These are phyloP conservation scores for Casuarina cunninghamiana DNA, from an alignment of 306 rosid species.

Conservation along the genomic window DNA sequence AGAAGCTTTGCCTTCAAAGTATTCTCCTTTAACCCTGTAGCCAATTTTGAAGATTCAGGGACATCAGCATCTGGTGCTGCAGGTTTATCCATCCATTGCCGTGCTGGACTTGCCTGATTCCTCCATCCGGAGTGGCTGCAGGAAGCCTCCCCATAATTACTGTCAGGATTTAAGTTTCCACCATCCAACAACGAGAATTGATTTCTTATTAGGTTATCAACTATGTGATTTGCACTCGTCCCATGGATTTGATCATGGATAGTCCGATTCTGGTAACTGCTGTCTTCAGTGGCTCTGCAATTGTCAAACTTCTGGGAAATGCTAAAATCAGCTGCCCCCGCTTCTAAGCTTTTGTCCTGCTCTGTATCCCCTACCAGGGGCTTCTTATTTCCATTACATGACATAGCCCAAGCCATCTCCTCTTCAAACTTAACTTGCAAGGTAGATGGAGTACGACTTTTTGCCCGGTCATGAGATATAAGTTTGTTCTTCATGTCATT, in stretches of 20 bases:
- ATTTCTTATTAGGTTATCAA: constrained; percentile 58
- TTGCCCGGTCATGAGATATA: constrained; percentile 50
- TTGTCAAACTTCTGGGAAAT: constrained; percentile 40
- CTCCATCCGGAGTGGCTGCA: constrained; percentile 96
- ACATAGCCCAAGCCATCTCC: constrained; percentile 70
- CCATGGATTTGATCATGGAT: constrained; percentile 47
- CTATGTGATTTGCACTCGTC: constrained; percentile 44
- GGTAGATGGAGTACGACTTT: constrained; percentile 62
- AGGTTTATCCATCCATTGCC: constrained; percentile 69
- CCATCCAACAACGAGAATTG: constrained; percentile 60
- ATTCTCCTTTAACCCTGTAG: constrained; percentile 60
- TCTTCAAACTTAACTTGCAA: constrained; percentile 84
- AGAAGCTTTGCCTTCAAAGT: constrained; percentile 89
- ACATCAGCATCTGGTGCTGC: constrained; percentile 49
- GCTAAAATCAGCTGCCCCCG: constrained; percentile 44
- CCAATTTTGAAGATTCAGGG: constrained; percentile 54
- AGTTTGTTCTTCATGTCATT: constrained; percentile 47
- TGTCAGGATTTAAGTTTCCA: constrained; percentile 50
- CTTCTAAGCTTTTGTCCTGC: constrained; percentile 41
- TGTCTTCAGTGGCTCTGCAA: constrained; percentile 39
- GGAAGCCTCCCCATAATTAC: constrained; percentile 69
- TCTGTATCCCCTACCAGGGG: constrained; percentile 46
- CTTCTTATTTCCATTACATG: constrained; percentile 52
- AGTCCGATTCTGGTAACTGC: constrained; percentile 37
- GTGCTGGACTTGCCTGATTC: constrained; percentile 81